A percentile compares a stretch with the other conserved stretches of the same genome.
These are phyloP conservation scores for Zalaria sp. DNA, from an alignment of 2,329 filamentous ascomycete genomes.

Conservation along the genomic window DNA sequence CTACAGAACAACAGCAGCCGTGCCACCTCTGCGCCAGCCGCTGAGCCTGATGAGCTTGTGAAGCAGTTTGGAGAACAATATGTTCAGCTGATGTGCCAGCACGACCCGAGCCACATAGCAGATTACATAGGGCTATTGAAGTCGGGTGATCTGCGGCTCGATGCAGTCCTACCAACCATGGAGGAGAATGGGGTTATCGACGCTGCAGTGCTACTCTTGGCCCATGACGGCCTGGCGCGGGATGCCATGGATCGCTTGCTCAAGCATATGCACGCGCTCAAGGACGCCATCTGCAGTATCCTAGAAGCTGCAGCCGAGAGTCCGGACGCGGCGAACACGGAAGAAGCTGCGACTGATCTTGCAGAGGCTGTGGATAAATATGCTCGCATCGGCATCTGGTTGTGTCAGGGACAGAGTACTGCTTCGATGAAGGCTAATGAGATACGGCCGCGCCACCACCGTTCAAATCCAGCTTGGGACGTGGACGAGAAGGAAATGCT, in stretches of 20 bases:
- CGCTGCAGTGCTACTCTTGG: slow-evolving; percentile 82
- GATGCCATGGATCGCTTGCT: slow-evolving; percentile 75
- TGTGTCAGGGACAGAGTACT: slow-evolving; percentile 77
- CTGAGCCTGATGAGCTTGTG: slow-evolving; percentile 20
- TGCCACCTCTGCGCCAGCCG: slow-evolving; percentile 13
- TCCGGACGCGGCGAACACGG: slow-evolving; percentile 41
- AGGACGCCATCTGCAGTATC: slow-evolving; percentile 63
- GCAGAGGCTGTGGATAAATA: slow-evolving; percentile 76
- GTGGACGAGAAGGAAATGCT: slow-evolving; percentile 43
- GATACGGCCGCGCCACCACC: slow-evolving; percentile 11
- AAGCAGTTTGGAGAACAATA: slow-evolving; percentile 66
- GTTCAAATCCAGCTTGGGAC: slow-evolving; percentile 23
- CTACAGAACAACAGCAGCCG: slow-evolving; percentile 5
- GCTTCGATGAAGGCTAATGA: slow-evolving; percentile 11
- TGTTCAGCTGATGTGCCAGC: slow-evolving; percentile 80
- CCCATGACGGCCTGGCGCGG: slow-evolving; percentile 69
- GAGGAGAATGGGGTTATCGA: slow-evolving; percentile 84
- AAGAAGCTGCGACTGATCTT: slow-evolving; percentile 57
- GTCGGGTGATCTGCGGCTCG: slow-evolving; percentile 63
- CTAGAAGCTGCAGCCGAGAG: slow-evolving; percentile 47
- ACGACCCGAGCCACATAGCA: slow-evolving; percentile 67
- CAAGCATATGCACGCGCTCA: slow-evolving; percentile 65
- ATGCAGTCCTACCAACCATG: slow-evolving; percentile 70
- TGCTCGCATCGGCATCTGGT: slow-evolving; percentile 83
- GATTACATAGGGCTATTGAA: slow-evolving; percentile 69